Base-by-base conservation (phyloP, 352 stramenopile species). In the Phytophthora ohioensis region DNA sequence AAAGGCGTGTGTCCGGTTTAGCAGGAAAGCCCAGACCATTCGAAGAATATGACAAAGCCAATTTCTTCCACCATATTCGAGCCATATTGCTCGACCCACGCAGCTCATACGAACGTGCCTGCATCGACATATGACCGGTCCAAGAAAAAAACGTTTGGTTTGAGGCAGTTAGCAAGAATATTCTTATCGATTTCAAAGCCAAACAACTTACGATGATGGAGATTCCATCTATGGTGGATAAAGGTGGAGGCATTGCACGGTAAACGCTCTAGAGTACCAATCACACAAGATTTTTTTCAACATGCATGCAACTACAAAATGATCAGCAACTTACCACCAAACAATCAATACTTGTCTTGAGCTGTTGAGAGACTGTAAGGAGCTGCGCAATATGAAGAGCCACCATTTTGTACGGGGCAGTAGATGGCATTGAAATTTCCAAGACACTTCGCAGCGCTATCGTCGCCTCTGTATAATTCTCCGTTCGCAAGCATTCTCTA, bases 381-480 rank as follows among this genome's bases (percentile, higher is more conserved):
- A 92, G 56, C 48, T 92, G 82, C 0, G 66, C 79, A 13, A 73
- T 56, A 27, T 87, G 79, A 12, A 91, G 51, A 9, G 81, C 63
- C 4, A 64, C 66, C 13, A 78, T 64, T 9, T 74, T 73, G 45
- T 73, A 88, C 8, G 75, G 67, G 0, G 35, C 6, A 10, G 61
- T 76, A 2, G 51, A 42, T 17, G 82, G 65, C 0, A 80, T 57
- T 2, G 71, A 70, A 10, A 87, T 78, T 30, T 82, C 69, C 12
- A 90, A 61, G 15, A 79, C 78, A 6, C 71, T 87, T 66, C 66
- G 71, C 13, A 91, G 48, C 8, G 79, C 84, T 12, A 71, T 57
- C 27, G 82, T 64, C 21, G 81, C 82, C 57, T 84, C 83, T 17
- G 61, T 41, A 21, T 77, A 81, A 30, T 85, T 78, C 12, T 84